Evolutionary conservation across 2,329 filamentous ascomycete genomes (phyloP).

Genomic region (Sclerotinia spermophila): DNA sequence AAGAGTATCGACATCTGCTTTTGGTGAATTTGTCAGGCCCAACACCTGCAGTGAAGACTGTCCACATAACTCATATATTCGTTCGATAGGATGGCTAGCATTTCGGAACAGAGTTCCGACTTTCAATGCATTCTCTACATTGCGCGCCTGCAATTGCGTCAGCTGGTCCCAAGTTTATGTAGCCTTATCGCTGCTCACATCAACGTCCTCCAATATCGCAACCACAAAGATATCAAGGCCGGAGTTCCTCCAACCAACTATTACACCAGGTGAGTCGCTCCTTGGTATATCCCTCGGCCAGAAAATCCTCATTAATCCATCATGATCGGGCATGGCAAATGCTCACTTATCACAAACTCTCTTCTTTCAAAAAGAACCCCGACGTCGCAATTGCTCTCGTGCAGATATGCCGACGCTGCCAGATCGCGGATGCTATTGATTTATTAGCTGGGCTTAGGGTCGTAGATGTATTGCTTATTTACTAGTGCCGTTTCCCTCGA

Average conservation of each 20-base stretch:
- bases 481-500: constrained; percentile 76
- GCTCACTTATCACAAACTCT: background rate
- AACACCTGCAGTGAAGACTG: constrained; percentile 80
- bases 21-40: constrained; percentile 69
- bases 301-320: constrained; percentile 97
- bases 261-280: constrained; percentile 72
- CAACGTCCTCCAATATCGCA: constrained; percentile 83
- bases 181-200: constrained; percentile 53
- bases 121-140: constrained; percentile 84
- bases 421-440: constrained; percentile 72
- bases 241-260: constrained; percentile 96
- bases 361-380: constrained; percentile 78
- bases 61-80: constrained; percentile 82
- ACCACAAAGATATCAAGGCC: constrained; percentile 87
- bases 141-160: constrained; percentile 44
- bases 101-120: constrained; percentile 79
- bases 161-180: constrained; percentile 25
- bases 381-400: constrained; percentile 86
- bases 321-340: constrained; percentile 64
- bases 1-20: constrained; percentile 59
- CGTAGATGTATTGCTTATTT: constrained; percentile 39
- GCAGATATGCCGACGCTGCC: constrained; percentile 81
- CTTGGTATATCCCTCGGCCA: constrained; percentile 85
- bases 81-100: constrained; percentile 72
- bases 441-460: constrained; percentile 28